These are phyloP conservation scores for Ceratobasidium sp. DNA, from an alignment of 1,284 basidiomycete species.

Conservation along the genomic window DNA sequence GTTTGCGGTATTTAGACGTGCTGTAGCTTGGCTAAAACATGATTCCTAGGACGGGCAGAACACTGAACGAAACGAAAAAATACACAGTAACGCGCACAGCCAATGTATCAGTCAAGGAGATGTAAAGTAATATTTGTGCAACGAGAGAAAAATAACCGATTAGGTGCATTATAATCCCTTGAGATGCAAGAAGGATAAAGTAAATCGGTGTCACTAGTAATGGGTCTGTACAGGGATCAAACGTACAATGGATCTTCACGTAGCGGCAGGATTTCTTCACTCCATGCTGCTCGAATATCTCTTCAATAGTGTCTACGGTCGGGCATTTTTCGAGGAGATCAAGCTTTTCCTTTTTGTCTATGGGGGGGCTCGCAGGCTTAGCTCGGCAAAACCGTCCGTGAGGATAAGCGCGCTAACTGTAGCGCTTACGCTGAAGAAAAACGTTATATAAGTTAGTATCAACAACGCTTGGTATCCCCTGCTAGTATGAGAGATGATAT, in stretches of 20 bases:
- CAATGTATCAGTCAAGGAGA: neutral
- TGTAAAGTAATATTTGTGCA: slow-evolving; percentile 1
- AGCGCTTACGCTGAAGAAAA: slow-evolving; percentile 10
- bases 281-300: neutral
- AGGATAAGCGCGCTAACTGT: slow-evolving; percentile 15
- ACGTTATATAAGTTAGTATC: neutral
- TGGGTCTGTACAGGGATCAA: neutral
- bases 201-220: neutral
- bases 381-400: slow-evolving; percentile 1
- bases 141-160: neutral
- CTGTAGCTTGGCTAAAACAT: too few relatives aligned
- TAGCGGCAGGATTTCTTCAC: neutral
- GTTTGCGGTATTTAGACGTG: too few relatives aligned
- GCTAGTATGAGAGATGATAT: neutral
- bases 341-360: neutral
- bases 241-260: neutral
- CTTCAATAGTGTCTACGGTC: neutral
- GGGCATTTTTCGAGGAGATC: neutral
- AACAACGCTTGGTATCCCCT: neutral
- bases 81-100: neutral
- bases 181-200: neutral
- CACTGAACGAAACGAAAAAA: neutral
- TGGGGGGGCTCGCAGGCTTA: slow-evolving; percentile 4
- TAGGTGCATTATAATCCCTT: slow-evolving; percentile 9
- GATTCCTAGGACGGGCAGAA: neutral